phyloP scores from a whole-genome alignment of 1,139 yeast species.

The Pichia sp. region DNA sequence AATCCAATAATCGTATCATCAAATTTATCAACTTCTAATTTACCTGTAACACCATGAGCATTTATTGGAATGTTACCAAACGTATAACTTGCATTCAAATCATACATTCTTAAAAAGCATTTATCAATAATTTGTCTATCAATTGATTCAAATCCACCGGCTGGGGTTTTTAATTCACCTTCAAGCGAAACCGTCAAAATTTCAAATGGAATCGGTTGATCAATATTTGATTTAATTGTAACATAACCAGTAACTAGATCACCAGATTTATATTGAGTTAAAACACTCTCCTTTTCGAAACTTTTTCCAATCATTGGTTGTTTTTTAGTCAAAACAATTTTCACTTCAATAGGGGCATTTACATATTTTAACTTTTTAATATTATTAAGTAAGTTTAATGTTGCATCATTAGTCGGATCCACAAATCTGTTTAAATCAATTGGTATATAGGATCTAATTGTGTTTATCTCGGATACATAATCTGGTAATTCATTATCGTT shows the following conservation, averaged over 20 bases:
- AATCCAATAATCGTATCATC: constrained; percentile 52
- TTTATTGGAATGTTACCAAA: constrained; percentile 25
- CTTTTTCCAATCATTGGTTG: constrained; percentile 29
- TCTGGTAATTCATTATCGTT: constrained; percentile 4
- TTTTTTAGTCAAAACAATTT: constrained; percentile 33
- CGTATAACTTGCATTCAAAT: constrained; percentile 37
- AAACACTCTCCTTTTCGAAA: constrained; percentile 28
- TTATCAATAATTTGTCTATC: constrained; percentile 20
- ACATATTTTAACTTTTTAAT: constrained; percentile 29
- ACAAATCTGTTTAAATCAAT: constrained; percentile 3
- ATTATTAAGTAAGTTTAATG: constrained; percentile 31
- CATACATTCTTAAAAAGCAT: constrained; percentile 35
- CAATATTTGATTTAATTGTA: constrained; percentile 37
- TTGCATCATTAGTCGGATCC: constrained; percentile 21
- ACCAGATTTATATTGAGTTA: constrained; percentile 47
- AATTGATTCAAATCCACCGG: constrained; percentile 1
- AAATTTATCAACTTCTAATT: constrained; percentile 8
- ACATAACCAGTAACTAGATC: constrained; percentile 51
- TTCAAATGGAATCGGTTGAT: constrained; percentile 42
- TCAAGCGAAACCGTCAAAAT: constrained; percentile 54
- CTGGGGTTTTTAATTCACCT: constrained; percentile 31
- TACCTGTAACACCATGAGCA: constrained; percentile 1
- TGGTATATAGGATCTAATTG: constrained; percentile 8
- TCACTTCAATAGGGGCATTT: constrained; percentile 30
- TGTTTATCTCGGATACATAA: constrained; percentile 9